Percentiles rank a stretch among this genome's conserved stretches.
Conservation (phyloP, 176 grass and related monocot genomes). For the Aegilops bicornis region DNA sequence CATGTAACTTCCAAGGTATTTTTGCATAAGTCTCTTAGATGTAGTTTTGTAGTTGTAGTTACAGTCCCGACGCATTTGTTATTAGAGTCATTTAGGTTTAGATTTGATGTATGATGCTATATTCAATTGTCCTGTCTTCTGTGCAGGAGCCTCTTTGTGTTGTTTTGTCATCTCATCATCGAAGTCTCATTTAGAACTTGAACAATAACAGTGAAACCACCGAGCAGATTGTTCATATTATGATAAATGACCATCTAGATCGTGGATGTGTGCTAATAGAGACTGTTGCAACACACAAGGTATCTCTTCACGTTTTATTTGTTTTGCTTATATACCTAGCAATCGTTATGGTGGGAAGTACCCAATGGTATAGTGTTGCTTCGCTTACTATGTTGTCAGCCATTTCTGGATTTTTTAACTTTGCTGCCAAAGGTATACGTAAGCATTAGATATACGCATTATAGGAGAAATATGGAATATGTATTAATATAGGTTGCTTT, state of each 20-base stretch:
- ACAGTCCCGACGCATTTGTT: background rate
- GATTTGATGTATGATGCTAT: background rate
- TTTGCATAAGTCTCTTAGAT: no score
- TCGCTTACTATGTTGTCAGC: background rate
- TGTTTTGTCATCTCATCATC: constrained; percentile 72
- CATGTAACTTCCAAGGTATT: no score
- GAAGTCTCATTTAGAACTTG: constrained; percentile 71
- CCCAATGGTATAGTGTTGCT: background rate
- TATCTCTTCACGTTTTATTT: constrained; percentile 31
- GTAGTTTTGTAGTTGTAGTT: no score
- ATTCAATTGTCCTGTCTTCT: constrained; percentile 13
- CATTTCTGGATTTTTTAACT: background rate
- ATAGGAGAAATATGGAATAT: no score
- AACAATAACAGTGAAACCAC: constrained; percentile 65
- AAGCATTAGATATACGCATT: no score
- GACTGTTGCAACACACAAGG: constrained; percentile 87
- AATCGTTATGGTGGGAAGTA: background rate
- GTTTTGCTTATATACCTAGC: background rate
- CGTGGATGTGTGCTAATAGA: constrained; percentile 96
- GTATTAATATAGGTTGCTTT: no score
- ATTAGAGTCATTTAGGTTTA: background rate
- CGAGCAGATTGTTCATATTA: constrained; percentile 76
- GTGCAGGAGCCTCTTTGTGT: constrained; percentile 82
- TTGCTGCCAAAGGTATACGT: background rate
- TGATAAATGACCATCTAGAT: constrained; percentile 84